A percentile compares a stretch with the other conserved stretches of the same genome.
Conservation (phyloP, 805 yeast species). For the Lipomyces mesembrius region DNA sequence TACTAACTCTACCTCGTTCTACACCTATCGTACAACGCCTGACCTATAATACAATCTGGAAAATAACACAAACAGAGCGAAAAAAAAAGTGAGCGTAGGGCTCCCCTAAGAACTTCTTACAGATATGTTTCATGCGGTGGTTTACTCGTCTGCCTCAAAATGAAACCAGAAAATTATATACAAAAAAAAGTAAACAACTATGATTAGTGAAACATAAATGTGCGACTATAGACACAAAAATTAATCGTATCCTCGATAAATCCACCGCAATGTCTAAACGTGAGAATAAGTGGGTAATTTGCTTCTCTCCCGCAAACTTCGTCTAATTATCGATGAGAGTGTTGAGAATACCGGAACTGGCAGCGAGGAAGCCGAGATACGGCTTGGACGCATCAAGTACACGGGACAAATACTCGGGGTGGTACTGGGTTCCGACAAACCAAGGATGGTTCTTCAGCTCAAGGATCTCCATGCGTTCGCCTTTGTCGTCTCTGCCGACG, state of each 20-base stretch:
- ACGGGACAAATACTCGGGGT: conserved; percentile 96
- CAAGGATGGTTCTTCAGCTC: conserved; percentile 88
- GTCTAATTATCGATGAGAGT: conserved; percentile 51
- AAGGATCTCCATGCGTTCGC: conserved; percentile 90
- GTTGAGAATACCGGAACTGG: conserved; percentile 82
- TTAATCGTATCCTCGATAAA: neutral
- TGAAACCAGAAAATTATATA: neutral
- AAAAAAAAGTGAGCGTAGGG: conserved; percentile 25
- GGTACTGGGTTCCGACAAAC: conserved; percentile 95
- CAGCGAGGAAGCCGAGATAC: conserved; percentile 93
- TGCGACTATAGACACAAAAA: neutral
- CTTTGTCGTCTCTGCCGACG: conserved; percentile 91
- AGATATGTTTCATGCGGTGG: neutral
- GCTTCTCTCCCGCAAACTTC: neutral
- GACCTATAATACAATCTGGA: neutral
- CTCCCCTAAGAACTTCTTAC: conserved; percentile 1
- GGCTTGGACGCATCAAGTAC: conserved; percentile 97
- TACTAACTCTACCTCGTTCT: neutral
- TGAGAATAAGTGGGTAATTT: too few relatives aligned
- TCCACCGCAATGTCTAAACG: neutral
- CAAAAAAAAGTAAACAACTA: neutral
- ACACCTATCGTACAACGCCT: neutral
- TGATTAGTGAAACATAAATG: neutral
- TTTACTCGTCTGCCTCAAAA: neutral
- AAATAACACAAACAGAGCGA: neutral